Percentiles rank a stretch among this genome's conserved stretches.
Evolutionary conservation across 495 filamentous ascomycete species (phyloP).

Genomic region (Endocarpon pusillum): DNA sequence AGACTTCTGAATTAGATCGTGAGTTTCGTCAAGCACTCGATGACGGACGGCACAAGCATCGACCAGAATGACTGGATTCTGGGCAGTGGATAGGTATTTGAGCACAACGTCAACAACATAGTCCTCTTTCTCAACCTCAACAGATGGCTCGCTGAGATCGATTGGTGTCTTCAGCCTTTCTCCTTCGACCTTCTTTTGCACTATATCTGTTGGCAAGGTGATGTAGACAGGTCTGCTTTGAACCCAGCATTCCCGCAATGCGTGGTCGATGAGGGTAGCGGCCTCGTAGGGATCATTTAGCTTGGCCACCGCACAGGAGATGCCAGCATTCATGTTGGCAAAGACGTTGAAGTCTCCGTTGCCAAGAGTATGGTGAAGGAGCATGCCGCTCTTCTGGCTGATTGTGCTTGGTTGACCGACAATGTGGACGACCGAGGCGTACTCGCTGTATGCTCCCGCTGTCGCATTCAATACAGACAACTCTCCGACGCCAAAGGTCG

Average conservation of each 20-base stretch:
- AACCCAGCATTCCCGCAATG: conserved; percentile 62
- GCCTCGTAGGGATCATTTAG: conserved; percentile 54
- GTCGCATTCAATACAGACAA: conserved; percentile 52
- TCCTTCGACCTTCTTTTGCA: conserved; percentile 62
- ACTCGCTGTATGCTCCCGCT: conserved; percentile 45
- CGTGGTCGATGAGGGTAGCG: conserved; percentile 60
- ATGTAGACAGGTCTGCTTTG: conserved; percentile 68
- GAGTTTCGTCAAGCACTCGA: conserved; percentile 54
- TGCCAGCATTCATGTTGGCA: conserved; percentile 51
- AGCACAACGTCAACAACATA: conserved; percentile 70
- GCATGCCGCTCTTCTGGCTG: conserved; percentile 34
- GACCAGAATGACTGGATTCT: conserved; percentile 65
- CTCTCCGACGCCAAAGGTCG: conserved; percentile 57
- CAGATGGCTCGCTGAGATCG: conserved; percentile 43
- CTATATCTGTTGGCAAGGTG: conserved; percentile 72
- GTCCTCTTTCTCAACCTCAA: conserved; percentile 58
- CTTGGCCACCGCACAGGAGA: conserved; percentile 52
- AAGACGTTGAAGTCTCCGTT: conserved; percentile 87
- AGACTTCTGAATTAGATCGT: conserved; percentile 59
- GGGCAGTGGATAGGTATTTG: conserved; percentile 57
- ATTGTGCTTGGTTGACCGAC: conserved; percentile 40
- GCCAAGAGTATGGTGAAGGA: conserved; percentile 88
- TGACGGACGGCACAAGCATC: conserved; percentile 88
- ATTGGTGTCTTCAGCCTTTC: conserved; percentile 49
- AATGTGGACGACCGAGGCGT: conserved; percentile 45